These are phyloP conservation scores for Glomus cerebriforme DNA, from an alignment of 192 early-diverging fungal species.

Conservation along the genomic window DNA sequence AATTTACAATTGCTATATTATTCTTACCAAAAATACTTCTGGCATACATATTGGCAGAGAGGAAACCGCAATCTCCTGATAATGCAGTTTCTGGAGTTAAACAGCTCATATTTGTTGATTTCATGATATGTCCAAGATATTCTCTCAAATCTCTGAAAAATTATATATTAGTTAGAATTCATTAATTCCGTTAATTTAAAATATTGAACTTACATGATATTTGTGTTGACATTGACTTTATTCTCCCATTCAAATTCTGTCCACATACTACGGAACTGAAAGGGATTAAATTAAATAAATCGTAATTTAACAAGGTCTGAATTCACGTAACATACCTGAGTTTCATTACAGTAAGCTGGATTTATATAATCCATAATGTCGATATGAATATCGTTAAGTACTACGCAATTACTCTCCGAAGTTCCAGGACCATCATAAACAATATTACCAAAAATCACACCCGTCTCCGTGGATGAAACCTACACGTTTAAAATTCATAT, in stretches of 20 bases:
- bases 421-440: constrained; percentile 96
- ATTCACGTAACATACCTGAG: constrained; percentile 52
- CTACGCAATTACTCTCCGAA: constrained; percentile 88
- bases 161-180: not conserved
- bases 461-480: constrained; percentile 97
- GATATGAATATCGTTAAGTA: constrained; percentile 97
- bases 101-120: constrained; percentile 97
- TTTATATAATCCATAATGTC: constrained; percentile 99
- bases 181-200: not conserved
- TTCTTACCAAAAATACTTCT: constrained; percentile 85
- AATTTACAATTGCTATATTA: not conserved
- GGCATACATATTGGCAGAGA: constrained; percentile 97
- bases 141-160: constrained; percentile 72
- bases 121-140: constrained; percentile 93
- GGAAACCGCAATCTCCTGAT: constrained; percentile 93
- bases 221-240: constrained; percentile 97
- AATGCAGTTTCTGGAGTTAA: constrained; percentile 92
- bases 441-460: constrained; percentile 98
- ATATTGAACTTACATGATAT: constrained; percentile 65
- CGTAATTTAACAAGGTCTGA: constrained; percentile 7
- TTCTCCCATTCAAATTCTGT: constrained; percentile 99
- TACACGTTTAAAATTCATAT: constrained; percentile 21
- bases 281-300: not conserved
- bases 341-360: constrained; percentile 85
- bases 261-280: constrained; percentile 96